A percentile compares a stretch with the other conserved stretches of the same genome.
Conservation (phyloP, 2,329 filamentous ascomycete genomes). For the Alternaria longipes region DNA sequence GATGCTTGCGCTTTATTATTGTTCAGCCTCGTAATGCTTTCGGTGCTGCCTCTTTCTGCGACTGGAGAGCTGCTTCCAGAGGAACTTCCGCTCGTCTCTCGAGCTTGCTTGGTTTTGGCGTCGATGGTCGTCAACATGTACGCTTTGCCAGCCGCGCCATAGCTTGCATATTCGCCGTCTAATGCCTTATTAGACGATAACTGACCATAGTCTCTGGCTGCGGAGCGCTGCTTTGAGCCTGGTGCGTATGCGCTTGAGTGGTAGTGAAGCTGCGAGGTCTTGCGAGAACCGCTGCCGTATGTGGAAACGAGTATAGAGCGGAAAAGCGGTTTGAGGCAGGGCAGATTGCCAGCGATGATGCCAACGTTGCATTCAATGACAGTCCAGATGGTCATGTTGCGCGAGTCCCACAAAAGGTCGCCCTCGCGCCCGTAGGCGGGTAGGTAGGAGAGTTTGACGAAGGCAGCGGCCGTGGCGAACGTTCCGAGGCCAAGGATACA, state of each 20-base stretch:
- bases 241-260: not conserved
- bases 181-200: slow-evolving; percentile 9
- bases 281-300: not conserved
- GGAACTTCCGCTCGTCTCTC: slow-evolving; percentile 7
- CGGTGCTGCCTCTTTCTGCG: slow-evolving; percentile 5
- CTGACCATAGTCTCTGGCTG: slow-evolving; percentile 16
- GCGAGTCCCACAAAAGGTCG: slow-evolving; percentile 53
- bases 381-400: slow-evolving; percentile 60
- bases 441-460: slow-evolving; percentile 53
- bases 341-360: slow-evolving; percentile 56
- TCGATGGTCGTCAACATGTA: slow-evolving; percentile 26
- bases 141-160: slow-evolving; percentile 9
- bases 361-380: slow-evolving; percentile 57
- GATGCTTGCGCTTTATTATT: not conserved
- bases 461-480: slow-evolving; percentile 56
- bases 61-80: not conserved
- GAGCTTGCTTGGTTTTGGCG: not conserved
- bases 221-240: slow-evolving; percentile 42
- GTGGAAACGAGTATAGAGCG: not conserved
- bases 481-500: slow-evolving; percentile 56
- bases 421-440: slow-evolving; percentile 49
- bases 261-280: not conserved
- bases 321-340: slow-evolving; percentile 53
- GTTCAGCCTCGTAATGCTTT: slow-evolving; percentile 10
- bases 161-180: slow-evolving; percentile 3